Evolutionary conservation across 257 asterid species (phyloP).

Genomic region (Handroanthus guayacan): DNA sequence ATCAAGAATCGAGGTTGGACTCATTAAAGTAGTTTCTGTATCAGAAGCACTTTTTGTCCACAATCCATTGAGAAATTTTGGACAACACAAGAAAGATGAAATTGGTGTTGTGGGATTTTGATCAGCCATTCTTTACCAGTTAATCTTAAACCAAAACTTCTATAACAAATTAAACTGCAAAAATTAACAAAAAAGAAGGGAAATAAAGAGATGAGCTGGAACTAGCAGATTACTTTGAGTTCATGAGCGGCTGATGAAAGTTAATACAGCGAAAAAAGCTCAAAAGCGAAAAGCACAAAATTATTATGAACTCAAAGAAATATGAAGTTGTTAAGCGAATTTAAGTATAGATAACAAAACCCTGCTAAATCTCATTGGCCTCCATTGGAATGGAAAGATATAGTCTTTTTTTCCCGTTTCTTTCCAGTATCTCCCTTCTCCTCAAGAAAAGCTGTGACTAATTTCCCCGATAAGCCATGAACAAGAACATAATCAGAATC

Average conservation of each 20-base stretch:
- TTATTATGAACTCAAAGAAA: neutral
- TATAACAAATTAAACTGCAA: conserved; percentile 25
- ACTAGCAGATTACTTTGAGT: neutral
- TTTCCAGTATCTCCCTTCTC: conserved; percentile 11
- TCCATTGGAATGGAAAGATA: conserved; percentile 37
- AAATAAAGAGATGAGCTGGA: neutral
- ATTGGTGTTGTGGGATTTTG: conserved; percentile 39
- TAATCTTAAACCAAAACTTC: neutral
- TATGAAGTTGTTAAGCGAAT: neutral
- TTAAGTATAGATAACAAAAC: neutral
- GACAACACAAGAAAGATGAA: conserved; percentile 57
- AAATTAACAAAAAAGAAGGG: neutral
- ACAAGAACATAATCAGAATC: neutral
- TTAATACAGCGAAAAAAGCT: no score
- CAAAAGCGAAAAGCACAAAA: neutral
- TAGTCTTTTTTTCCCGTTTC: conserved; percentile 9
- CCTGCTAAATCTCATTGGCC: conserved; percentile 44
- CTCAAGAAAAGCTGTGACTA: neutral
- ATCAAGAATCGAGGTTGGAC: conserved; percentile 62
- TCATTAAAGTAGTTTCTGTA: conserved; percentile 32
- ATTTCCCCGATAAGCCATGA: neutral
- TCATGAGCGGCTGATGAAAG: conserved; percentile 29
- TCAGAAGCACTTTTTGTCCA: conserved; percentile 43
- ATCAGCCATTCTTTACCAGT: conserved; percentile 43
- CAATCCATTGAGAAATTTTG: conserved; percentile 53